Percentiles rank a stretch among this genome's conserved stretches.
Evolutionary conservation across 2,329 filamentous ascomycete species (phyloP).

Genomic region (Colletotrichum sp.): DNA sequence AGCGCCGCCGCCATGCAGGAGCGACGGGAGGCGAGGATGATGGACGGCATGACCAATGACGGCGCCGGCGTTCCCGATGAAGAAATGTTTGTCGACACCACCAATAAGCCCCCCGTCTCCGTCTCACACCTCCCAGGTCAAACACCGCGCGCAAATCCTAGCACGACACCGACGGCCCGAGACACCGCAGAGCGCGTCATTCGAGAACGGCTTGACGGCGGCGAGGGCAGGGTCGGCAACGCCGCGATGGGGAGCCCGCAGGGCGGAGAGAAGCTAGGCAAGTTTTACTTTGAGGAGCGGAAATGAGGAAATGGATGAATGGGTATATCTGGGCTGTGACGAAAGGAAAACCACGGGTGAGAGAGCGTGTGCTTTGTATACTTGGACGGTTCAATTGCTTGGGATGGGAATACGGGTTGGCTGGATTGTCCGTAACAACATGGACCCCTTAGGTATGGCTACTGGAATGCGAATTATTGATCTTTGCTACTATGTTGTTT

Average conservation of each 20-base stretch:
- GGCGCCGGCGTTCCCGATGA: slow-evolving; percentile 52
- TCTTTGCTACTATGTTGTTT: neutral
- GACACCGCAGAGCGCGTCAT: slow-evolving; percentile 71
- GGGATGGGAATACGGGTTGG: neutral
- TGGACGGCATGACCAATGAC: slow-evolving; percentile 70
- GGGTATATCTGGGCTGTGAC: neutral
- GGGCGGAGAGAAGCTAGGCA: slow-evolving; percentile 54
- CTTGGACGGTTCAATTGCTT: neutral
- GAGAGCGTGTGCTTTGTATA: neutral
- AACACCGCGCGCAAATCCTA: slow-evolving; percentile 13
- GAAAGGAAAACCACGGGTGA: neutral
- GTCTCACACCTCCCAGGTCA: slow-evolving; percentile 37
- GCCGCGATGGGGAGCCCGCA: slow-evolving; percentile 48
- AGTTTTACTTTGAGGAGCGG: slow-evolving; percentile 65
- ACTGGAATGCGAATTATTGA: slow-evolving; percentile 6
- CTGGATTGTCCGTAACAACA: neutral
- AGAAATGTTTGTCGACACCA: slow-evolving; percentile 68
- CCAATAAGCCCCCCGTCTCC: slow-evolving; percentile 61
- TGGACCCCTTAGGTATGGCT: neutral
- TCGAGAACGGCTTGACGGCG: slow-evolving; percentile 62
- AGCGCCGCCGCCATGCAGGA: slow-evolving; percentile 55
- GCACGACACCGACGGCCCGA: slow-evolving; percentile 32
- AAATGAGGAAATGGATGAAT: slow-evolving; percentile 20
- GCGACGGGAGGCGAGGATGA: slow-evolving; percentile 65
- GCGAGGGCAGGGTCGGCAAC: slow-evolving; percentile 44